Conservation (phyloP, 2,329 filamentous ascomycete genomes). For the Botrytis byssoidea region DNA sequence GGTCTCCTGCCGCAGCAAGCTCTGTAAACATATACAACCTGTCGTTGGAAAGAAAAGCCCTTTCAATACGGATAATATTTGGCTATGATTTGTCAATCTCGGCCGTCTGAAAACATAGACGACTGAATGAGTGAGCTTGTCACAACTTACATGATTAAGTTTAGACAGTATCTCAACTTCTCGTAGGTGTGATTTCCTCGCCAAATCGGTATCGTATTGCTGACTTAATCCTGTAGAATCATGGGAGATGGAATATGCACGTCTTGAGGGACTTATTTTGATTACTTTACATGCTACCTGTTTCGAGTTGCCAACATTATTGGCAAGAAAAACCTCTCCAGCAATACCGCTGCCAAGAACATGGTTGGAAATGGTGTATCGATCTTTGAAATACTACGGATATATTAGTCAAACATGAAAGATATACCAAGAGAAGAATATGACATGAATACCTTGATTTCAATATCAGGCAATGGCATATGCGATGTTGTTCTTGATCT, state of each 20-base stretch:
- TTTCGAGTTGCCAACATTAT: constrained; percentile 50
- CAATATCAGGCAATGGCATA: constrained; percentile 38
- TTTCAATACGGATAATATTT: constrained; percentile 53
- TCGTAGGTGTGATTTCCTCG: constrained; percentile 44
- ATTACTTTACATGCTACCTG: constrained; percentile 71
- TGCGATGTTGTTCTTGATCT: constrained; percentile 13
- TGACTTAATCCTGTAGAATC: background rate
- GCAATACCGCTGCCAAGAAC: constrained; percentile 54
- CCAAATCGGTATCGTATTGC: constrained; percentile 25
- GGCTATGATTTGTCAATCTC: constrained; percentile 43
- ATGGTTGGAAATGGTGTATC: constrained; percentile 50
- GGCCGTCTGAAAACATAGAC: background rate
- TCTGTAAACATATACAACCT: constrained; percentile 57
- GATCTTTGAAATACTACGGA: constrained; percentile 46
- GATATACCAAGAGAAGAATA: background rate
- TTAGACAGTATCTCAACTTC: constrained; percentile 55
- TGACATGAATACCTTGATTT: constrained; percentile 38
- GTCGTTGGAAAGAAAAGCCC: constrained; percentile 50
- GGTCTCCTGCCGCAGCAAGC: constrained; percentile 49
- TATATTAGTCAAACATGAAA: constrained; percentile 8
- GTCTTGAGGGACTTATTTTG: constrained; percentile 42
- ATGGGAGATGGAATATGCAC: background rate
- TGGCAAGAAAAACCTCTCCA: constrained; percentile 54
- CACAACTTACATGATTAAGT: constrained; percentile 51
- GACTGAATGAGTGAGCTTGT: background rate